A percentile compares a stretch with the other conserved stretches of the same genome.
These are phyloP conservation scores for Acer campestre DNA, from an alignment of 345 rosid species.

Conservation along the genomic window DNA sequence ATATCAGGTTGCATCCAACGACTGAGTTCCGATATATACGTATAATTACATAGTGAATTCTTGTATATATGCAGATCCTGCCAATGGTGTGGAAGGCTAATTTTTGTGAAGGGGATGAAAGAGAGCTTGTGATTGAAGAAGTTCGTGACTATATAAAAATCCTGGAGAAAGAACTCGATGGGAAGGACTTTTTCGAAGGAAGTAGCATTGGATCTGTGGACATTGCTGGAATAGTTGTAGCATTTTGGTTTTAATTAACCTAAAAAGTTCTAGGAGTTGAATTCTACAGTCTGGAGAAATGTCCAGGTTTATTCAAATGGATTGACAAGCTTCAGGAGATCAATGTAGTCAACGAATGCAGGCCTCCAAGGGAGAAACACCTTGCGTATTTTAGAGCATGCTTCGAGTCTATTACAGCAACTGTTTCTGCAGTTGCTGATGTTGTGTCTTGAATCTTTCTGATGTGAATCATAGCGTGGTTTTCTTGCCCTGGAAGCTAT, in stretches of 20 bases:
- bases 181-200: slow-evolving; percentile 30
- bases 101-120: neutral
- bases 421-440: too few species aligned
- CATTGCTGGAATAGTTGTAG: slow-evolving; percentile 10
- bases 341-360: slow-evolving; percentile 16
- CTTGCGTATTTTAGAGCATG: slow-evolving; percentile 8
- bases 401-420: neutral
- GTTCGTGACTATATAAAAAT: slow-evolving; percentile 11
- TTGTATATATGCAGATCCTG: neutral
- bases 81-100: neutral
- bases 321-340: slow-evolving; percentile 16
- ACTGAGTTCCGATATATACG: too few species aligned
- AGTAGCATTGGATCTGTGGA: slow-evolving; percentile 24
- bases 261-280: slow-evolving; percentile 16
- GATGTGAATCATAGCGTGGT: too few species aligned
- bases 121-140: slow-evolving; percentile 19
- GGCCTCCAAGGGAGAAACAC: slow-evolving; percentile 25
- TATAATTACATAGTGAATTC: neutral
- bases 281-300: slow-evolving; percentile 11
- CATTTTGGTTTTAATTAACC: neutral
- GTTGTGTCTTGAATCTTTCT: too few species aligned
- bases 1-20: too few species aligned
- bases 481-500: too few species aligned
- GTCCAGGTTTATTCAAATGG: slow-evolving; percentile 28
- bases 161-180: slow-evolving; percentile 28